Evolutionary conservation across 2,329 filamentous ascomycete genomes (phyloP), one percentile per base, ranked within the genome.

Genomic region (Fusarium falciforme): DNA sequence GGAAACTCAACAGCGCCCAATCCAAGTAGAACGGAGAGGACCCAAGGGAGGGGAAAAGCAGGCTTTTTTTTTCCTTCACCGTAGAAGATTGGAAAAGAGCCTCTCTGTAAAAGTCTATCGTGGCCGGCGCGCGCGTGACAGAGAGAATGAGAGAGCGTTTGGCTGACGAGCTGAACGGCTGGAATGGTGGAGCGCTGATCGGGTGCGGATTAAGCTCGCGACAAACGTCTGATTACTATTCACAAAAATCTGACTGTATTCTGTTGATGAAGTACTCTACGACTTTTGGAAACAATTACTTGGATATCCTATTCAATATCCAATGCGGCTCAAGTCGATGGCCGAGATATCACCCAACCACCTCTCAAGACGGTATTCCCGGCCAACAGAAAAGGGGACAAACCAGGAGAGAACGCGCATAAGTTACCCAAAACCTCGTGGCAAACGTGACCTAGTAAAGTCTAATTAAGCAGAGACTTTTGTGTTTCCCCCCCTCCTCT

Each of bases 71-170:
- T 12, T 2, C 20, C 20, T 44, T 52, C 11, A 67, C 35, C 42
- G 59, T 66, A 69, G 68, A 61, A 70, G 55, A 40, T 52, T 57
- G 49, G 52, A 66, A 74, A 52, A 49, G 22, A 16, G 27, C 1
- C 29, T 40, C 29, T 40, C 29, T n/a, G 36, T 29, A 44, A 47
- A 65, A 35, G 5, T 35, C 40, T 66, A 57, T 49, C 40, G 25
- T 8, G 10, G 29, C 16, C 42, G 42, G 22, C 22, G 22, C 22
- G 22, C 22, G 22, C 42, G 40, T 31, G 44, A 35, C 20, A 49
- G 49, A 55, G 11, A 20, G 40, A 22, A 6, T 2, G 40, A 44
- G 40, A 44, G 17, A 65, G 42, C 40, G 27, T 47, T 67, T 36
- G 27, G 35, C 25, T 10, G 14, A 12, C 16, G 8, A 20, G 25